A percentile compares a stretch with the other conserved stretches of the same genome.
phyloP scores from a whole-genome alignment of 164 flowering plant genomes.

The Piper longum region DNA sequence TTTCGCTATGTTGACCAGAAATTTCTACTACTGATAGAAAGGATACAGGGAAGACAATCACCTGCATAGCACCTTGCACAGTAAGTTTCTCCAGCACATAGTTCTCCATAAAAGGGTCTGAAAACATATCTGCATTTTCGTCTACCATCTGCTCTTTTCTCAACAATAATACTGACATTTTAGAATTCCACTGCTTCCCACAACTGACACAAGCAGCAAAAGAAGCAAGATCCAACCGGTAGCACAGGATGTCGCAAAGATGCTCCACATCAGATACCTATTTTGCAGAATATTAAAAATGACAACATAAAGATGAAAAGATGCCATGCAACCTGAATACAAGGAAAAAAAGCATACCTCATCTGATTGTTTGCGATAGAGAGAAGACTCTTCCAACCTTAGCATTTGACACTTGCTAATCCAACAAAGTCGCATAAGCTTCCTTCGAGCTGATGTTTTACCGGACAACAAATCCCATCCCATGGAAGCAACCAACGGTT shows the following conservation, averaged over 20 bases:
- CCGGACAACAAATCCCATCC: constrained; percentile 97
- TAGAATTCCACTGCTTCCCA: constrained; percentile 74
- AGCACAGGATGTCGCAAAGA: constrained; percentile 81
- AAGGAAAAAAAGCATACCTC: constrained; percentile 34
- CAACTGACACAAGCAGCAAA: constrained; percentile 87
- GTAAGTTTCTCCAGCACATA: constrained; percentile 90
- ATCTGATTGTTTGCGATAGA: constrained; percentile 48
- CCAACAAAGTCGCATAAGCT: constrained; percentile 77
- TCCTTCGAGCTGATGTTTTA: constrained; percentile 53
- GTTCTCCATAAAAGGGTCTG: constrained; percentile 86
- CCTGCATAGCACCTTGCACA: constrained; percentile 79
- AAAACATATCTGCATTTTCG: constrained; percentile 22
- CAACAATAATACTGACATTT: constrained; percentile 52
- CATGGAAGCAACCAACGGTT: constrained; percentile 80
- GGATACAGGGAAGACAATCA: constrained; percentile 14
- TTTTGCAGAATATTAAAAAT: background rate
- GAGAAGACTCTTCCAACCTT: constrained; percentile 60
- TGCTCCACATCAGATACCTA: constrained; percentile 85
- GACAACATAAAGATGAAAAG: background rate
- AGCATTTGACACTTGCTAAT: constrained; percentile 64
- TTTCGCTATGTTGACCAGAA: background rate
- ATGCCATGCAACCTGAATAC: background rate
- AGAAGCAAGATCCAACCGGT: constrained; percentile 87
- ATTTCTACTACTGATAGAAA: background rate
- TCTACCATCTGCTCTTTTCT: constrained; percentile 34